phyloP scores from a whole-genome alignment of 495 filamentous ascomycete genomes.

The Sporormia fimetaria region DNA sequence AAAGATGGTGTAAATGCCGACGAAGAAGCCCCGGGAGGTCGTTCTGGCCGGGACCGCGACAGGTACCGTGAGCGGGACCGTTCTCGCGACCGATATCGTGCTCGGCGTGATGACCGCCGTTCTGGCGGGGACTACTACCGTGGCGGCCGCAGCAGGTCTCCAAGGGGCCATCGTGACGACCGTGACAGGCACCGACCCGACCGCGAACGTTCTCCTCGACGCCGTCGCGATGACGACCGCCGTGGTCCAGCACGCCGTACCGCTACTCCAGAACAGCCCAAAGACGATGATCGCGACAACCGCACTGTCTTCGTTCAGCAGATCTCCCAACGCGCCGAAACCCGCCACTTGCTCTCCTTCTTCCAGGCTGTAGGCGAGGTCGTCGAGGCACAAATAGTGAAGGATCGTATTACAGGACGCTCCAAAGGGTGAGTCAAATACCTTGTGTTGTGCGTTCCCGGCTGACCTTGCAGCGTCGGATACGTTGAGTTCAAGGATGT shows the following conservation, averaged over 20 bases:
- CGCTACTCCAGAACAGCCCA: constrained; percentile 45
- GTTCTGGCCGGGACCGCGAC: too few relatives aligned
- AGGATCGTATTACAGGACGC: constrained; percentile 89
- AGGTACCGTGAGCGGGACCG: background rate
- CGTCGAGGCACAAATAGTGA: constrained; percentile 98
- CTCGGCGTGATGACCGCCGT: constrained; percentile 51
- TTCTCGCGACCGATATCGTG: constrained; percentile 23
- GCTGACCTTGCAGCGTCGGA: constrained; percentile 58
- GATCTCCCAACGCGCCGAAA: constrained; percentile 80
- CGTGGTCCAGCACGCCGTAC: constrained; percentile 17
- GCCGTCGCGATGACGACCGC: constrained; percentile 13
- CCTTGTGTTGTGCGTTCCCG: constrained; percentile 4
- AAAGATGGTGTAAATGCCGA: constrained; percentile 18
- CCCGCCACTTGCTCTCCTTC: constrained; percentile 85
- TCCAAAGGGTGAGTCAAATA: constrained; percentile 75
- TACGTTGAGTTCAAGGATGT: constrained; percentile 99
- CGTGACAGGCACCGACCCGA: constrained; percentile 23
- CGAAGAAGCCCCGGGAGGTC: constrained; percentile 9
- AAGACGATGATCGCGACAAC: constrained; percentile 91
- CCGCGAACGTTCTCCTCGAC: constrained; percentile 34
- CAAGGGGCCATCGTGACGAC: constrained; percentile 44
- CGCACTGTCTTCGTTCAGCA: constrained; percentile 98
- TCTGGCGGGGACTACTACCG: constrained; percentile 38
- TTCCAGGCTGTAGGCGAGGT: constrained; percentile 95
- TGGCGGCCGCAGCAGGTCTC: constrained; percentile 57